phyloP scores from a whole-genome alignment of 108 stramenopile species.

The Discostella pseudostelligera region DNA sequence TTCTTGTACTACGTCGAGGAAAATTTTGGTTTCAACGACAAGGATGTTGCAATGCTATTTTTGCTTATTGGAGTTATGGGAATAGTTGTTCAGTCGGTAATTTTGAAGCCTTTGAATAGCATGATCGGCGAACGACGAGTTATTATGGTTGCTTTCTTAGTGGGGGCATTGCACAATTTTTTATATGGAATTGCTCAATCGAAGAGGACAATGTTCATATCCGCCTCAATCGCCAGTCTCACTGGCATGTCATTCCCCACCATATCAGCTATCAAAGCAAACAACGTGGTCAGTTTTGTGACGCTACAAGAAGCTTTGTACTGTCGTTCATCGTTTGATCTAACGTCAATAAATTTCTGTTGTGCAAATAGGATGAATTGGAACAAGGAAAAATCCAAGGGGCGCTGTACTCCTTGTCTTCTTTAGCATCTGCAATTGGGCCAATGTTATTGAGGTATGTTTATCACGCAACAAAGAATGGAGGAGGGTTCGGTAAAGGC shows the following conservation, averaged over 20 bases:
- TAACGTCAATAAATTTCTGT: too few relatives aligned
- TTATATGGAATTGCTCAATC: slow-evolving; percentile 67
- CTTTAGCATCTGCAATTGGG: slow-evolving; percentile 74
- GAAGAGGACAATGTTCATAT: slow-evolving; percentile 65
- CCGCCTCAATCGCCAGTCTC: slow-evolving; percentile 52
- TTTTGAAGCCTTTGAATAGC: slow-evolving; percentile 75
- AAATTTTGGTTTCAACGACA: slow-evolving; percentile 56
- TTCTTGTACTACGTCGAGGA: slow-evolving; percentile 84
- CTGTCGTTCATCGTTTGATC: background rate
- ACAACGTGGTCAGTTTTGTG: slow-evolving; percentile 58
- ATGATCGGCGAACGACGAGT: slow-evolving; percentile 68
- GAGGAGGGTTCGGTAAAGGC: slow-evolving; percentile 57
- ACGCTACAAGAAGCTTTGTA: background rate
- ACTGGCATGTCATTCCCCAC: slow-evolving; percentile 79
- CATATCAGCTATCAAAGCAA: slow-evolving; percentile 83
- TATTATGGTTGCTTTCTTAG: slow-evolving; percentile 56
- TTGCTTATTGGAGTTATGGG: slow-evolving; percentile 67
- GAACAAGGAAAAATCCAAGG: slow-evolving; percentile 90
- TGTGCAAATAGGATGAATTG: slow-evolving; percentile 29
- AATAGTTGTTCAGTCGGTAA: slow-evolving; percentile 64
- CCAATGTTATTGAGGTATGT: slow-evolving; percentile 63
- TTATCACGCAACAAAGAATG: slow-evolving; percentile 57
- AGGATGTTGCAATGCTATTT: slow-evolving; percentile 71
- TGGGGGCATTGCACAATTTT: slow-evolving; percentile 53
- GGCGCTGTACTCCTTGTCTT: slow-evolving; percentile 73